Evolutionary conservation across 345 rosid species (phyloP), one percentile per base, ranked within the genome.

Genomic region (Excoecaria cochinchinensis): DNA sequence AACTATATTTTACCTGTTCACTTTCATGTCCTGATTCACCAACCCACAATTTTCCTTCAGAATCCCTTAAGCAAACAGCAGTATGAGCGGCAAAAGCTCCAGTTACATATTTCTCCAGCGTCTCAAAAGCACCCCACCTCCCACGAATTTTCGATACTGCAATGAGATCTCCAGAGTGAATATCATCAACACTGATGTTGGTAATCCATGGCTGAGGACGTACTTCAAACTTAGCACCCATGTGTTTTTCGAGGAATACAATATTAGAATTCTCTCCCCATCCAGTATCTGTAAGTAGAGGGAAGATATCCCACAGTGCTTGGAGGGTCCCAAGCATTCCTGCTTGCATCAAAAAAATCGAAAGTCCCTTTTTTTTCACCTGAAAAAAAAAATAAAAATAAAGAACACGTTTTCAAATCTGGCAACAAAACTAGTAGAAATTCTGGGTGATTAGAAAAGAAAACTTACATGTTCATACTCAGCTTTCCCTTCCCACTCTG

Each of bases 1-100:
- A 14, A 51, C 4, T 38, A 8, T 6, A 25, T 21, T 44, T 79
- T 84, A 95, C 99, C 92, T 91, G 55, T 6, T 95, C 97, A 82
- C 93, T 95, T 79, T 95, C 99, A 71, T 95, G 87, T 55, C 98
- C 99, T 8, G 99, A 95, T 84, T 95, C 99, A 77, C 91, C 97
- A 75, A 95, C 90, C 98, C 99, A 95, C 6, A 95, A 80, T 83
- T 90, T 93, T 74, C 99, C 99, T 77, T 91, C 89, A 69, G 93
- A 86, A 83, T 95, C 99, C 88, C 83, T 89, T 36, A 95, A 81
- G 79, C 94, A 93, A 78, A 95, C 84, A 84, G 99, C 97, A 76
- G 88, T 70, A 80, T 93, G 99, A 69, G 98, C 98, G 79, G 98
- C 99, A 86, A 90, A 95, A 39, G 99, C 84, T 77, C 99, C 99